phyloP scores from a whole-genome alignment of 2,329 filamentous ascomycete species.

The Talaromyces atroroseus region DNA sequence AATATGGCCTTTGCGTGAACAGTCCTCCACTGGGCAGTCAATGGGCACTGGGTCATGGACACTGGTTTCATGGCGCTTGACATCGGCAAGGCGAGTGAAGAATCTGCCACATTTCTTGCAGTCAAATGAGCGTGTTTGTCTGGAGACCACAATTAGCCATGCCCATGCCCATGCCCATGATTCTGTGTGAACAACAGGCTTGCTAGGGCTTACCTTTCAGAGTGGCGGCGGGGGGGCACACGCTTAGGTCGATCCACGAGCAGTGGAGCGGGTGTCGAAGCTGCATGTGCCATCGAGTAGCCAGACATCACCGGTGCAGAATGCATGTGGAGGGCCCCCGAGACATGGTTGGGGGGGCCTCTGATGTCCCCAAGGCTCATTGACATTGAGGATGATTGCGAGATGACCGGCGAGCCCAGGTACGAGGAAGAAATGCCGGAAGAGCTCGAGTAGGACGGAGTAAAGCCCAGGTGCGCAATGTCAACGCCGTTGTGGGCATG shows the following conservation, averaged over 20 bases:
- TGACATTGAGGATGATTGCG: not conserved
- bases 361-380: not conserved
- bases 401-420: not conserved
- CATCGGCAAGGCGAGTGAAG: constrained; percentile 45
- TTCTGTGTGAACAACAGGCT: no score
- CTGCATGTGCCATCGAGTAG: not conserved
- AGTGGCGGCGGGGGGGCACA: not conserved
- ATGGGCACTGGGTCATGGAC: constrained; percentile 41
- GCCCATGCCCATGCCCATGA: no score
- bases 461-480: not conserved
- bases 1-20: constrained; percentile 41
- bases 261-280: no score
- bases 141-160: constrained; percentile 9
- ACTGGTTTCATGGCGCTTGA: constrained; percentile 45
- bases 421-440: not conserved
- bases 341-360: not conserved
- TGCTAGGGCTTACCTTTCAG: not conserved
- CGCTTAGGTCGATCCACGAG: not conserved
- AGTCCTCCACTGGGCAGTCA: constrained; percentile 41
- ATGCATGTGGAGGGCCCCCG: not conserved
- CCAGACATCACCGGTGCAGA: not conserved
- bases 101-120: constrained; percentile 33
- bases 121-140: constrained; percentile 26
- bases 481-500: not conserved
- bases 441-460: not conserved